Evolutionary conservation across 1,284 basidiomycete genomes (phyloP), one percentile per base, ranked within the genome.

Genomic region (Ustilago nuda): DNA sequence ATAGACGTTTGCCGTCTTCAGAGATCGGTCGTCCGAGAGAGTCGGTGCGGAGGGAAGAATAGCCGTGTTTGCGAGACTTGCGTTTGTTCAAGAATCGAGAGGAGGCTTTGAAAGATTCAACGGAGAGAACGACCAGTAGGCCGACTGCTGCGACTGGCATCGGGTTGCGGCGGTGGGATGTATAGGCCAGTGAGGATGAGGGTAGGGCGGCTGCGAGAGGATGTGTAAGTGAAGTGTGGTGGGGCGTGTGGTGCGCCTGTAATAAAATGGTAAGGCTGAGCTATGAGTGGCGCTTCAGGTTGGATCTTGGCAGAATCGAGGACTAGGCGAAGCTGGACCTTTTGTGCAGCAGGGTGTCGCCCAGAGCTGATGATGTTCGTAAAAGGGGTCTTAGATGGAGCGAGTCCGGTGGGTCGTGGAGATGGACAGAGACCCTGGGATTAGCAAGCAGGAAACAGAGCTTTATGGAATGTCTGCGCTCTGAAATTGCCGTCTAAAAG

Each of bases 21-120:
- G 59, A 68, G 52, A 78, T 50, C 15, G 76, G 76, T 7, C 76
- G 58, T 11, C 76, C 76, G 4, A 71, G 53, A 11, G 61, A 56
- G 39, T 78, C 76, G 52, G 76, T 78, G 45, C 65, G 71, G 4
- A 78, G 66, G 5, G 61, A 67, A 9, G 61, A 51, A n/a, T 75
- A 78, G 61, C 76, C 76, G 58, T 78, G 72, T 56, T 78, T 78
- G 41, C 56, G 60, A 4, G 68, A 72, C 45, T 69, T 74, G 58
- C 76, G 76, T 36, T 46, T 65, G 51, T 78, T 11, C 48, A 68
- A 59, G 46, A 66, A 66, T 46, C 76, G 76, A 39, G 72, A 66
- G 2, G 76, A 74, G 15, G 68, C 76, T 58, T 78, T 75, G 56
- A 43, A 78, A 53, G 61, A 61, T 57, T 78, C 72, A 46, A 78